Evolutionary conservation across 1,284 basidiomycete genomes (phyloP).

Genomic region (Neolentinus lepideus): DNA sequence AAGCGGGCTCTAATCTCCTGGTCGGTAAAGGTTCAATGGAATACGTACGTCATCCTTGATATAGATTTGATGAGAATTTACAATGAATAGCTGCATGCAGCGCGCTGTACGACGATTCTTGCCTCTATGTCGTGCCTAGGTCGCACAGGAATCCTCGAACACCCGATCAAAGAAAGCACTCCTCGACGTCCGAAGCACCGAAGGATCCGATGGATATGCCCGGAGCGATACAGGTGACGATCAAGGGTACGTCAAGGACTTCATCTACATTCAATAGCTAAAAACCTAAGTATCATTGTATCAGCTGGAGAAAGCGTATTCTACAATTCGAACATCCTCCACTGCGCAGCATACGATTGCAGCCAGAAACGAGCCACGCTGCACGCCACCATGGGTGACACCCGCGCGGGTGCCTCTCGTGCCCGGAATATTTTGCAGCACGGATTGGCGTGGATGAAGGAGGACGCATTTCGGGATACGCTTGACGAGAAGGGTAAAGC

Average conservation of each 20-base stretch:
- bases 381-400: slow-evolving; percentile 68
- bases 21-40: slow-evolving; percentile 67
- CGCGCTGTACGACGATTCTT: slow-evolving; percentile 68
- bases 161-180: slow-evolving; percentile 50
- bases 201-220: slow-evolving; percentile 63
- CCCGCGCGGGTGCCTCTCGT: slow-evolving; percentile 53
- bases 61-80: not conserved
- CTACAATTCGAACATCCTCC: slow-evolving; percentile 79
- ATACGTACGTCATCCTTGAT: slow-evolving; percentile 42
- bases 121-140: slow-evolving; percentile 69
- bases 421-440: slow-evolving; percentile 81
- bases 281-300: not conserved
- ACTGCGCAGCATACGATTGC: slow-evolving; percentile 63
- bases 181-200: slow-evolving; percentile 47
- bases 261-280: not conserved
- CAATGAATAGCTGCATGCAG: slow-evolving; percentile 22
- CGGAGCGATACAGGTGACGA: slow-evolving; percentile 47
- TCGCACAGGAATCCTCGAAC: slow-evolving; percentile 60
- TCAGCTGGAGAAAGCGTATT: slow-evolving; percentile 73
- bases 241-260: slow-evolving; percentile 41
- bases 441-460: slow-evolving; percentile 69
- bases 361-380: slow-evolving; percentile 56
- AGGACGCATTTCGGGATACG: slow-evolving; percentile 40
- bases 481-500: slow-evolving; percentile 40
- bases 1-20: not conserved